phyloP scores from a whole-genome alignment of 331 rosid species.

The Prunus yedoensis region DNA sequence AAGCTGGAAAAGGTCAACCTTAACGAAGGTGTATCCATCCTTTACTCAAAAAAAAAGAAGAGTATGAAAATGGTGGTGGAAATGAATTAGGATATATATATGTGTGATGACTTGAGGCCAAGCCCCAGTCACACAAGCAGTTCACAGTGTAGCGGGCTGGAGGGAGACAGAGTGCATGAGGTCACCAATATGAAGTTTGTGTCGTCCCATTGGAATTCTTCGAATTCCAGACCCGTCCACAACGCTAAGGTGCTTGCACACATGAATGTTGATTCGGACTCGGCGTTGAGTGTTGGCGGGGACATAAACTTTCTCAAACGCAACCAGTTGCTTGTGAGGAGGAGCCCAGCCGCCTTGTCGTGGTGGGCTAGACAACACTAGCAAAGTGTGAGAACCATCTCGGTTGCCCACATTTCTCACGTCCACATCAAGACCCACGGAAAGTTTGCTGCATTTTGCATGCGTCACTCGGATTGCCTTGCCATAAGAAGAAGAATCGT shows the following conservation, averaged over 20 bases:
- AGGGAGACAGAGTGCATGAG: slow-evolving; percentile 30
- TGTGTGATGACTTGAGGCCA: no score
- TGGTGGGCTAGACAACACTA: slow-evolving; percentile 72
- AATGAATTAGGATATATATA: not conserved
- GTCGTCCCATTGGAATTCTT: slow-evolving; percentile 43
- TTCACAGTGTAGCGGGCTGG: slow-evolving; percentile 15
- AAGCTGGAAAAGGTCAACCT: no score
- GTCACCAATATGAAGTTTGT: slow-evolving; percentile 34
- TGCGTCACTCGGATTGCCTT: slow-evolving; percentile 80
- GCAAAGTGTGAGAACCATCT: slow-evolving; percentile 70
- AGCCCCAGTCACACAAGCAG: no score
- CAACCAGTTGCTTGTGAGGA: slow-evolving; percentile 36
- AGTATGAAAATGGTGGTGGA: no score
- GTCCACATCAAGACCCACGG: slow-evolving; percentile 47
- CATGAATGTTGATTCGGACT: slow-evolving; percentile 35
- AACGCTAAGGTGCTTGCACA: slow-evolving; percentile 42
- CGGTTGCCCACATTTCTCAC: slow-evolving; percentile 62
- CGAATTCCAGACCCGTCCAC: slow-evolving; percentile 42
- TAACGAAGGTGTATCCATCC: no score
- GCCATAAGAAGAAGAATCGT: slow-evolving; percentile 12
- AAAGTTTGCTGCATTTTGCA: slow-evolving; percentile 58
- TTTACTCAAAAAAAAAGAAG: no score
- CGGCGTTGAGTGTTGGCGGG: slow-evolving; percentile 24
- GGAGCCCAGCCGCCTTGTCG: slow-evolving; percentile 58
- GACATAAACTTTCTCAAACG: slow-evolving; percentile 38